Percentiles rank a stretch among this genome's conserved stretches.
Evolutionary conservation across 2,329 filamentous ascomycete species (phyloP).

Genomic region (Aspergillus fischeri): DNA sequence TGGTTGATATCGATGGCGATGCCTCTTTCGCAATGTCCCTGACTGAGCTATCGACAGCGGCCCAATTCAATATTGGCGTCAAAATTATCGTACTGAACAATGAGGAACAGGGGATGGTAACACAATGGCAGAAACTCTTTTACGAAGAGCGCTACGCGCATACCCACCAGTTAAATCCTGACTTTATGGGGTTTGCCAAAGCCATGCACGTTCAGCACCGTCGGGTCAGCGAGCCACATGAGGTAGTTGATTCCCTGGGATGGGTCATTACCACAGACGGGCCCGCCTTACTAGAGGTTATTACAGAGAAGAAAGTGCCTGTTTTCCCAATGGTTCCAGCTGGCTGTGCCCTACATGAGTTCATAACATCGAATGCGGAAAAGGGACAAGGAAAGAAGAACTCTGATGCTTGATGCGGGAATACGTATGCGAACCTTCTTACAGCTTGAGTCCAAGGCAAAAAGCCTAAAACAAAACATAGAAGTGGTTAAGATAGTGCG

Average conservation of each 20-base stretch:
- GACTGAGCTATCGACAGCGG: slow-evolving; percentile 87
- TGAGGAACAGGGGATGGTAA: slow-evolving; percentile 97
- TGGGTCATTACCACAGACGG: slow-evolving; percentile 89
- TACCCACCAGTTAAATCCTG: slow-evolving; percentile 91
- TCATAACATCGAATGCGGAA: slow-evolving; percentile 36
- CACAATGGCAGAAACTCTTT: slow-evolving; percentile 97
- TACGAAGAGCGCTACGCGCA: slow-evolving; percentile 90
- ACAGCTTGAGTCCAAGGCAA: too few species aligned
- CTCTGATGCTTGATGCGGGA: too few species aligned
- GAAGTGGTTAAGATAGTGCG: too few species aligned
- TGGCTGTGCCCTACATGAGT: slow-evolving; percentile 84
- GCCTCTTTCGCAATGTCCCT: slow-evolving; percentile 98
- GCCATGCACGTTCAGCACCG: slow-evolving; percentile 82
- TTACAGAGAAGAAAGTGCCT: slow-evolving; percentile 74
- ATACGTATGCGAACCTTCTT: too few species aligned
- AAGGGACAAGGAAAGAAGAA: too few species aligned
- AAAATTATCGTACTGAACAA: slow-evolving; percentile 96
- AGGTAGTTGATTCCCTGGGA: slow-evolving; percentile 71
- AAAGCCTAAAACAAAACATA: too few species aligned
- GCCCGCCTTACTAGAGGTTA: slow-evolving; percentile 84
- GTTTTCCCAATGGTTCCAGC: slow-evolving; percentile 95
- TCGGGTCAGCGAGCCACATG: slow-evolving; percentile 67
- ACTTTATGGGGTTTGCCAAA: slow-evolving; percentile 89
- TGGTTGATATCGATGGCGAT: slow-evolving; percentile 95
- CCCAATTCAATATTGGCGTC: slow-evolving; percentile 93